Conservation (phyloP, 139 green algal genomes). For the Chlamydomonas sp. region DNA sequence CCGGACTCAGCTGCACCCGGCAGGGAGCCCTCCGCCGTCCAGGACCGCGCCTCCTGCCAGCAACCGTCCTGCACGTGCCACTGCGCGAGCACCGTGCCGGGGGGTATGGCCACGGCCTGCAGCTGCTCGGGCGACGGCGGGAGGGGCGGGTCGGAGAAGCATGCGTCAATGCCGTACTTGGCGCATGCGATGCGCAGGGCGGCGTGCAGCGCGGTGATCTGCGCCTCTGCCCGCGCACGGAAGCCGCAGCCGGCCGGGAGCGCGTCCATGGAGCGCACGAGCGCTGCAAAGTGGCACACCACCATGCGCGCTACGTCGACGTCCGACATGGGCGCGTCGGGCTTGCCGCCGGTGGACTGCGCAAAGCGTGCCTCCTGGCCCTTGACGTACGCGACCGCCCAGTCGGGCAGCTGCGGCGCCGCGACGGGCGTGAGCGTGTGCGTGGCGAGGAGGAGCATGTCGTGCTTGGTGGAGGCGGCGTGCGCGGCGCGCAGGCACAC, state of each 20-base stretch:
- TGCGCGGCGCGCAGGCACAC: constrained; percentile 40
- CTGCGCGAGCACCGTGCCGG: constrained; percentile 46
- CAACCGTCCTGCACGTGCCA: constrained; percentile 55
- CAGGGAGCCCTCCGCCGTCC: constrained; percentile 9
- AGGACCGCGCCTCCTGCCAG: constrained; percentile 45
- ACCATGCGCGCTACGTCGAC: constrained; percentile 39
- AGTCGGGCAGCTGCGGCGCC: constrained; percentile 43
- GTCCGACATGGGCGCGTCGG: constrained; percentile 6
- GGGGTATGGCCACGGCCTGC: not conserved
- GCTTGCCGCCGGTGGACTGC: not conserved
- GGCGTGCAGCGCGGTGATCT: constrained; percentile 30
- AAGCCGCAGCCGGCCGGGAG: constrained; percentile 9
- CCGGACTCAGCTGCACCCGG: not conserved
- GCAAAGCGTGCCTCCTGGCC: constrained; percentile 51
- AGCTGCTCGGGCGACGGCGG: constrained; percentile 8
- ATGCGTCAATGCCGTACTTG: constrained; percentile 51
- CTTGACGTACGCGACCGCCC: constrained; percentile 42
- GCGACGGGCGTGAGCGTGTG: constrained; percentile 49
- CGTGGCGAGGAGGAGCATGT: constrained; percentile 38
- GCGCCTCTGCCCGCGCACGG: constrained; percentile 24
- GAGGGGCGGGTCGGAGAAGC: constrained; percentile 45
- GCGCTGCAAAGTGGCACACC: constrained; percentile 41
- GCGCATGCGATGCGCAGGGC: constrained; percentile 36
- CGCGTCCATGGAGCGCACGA: not conserved
- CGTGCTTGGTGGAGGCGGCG: constrained; percentile 28